Base-by-base conservation (phyloP, 495 filamentous ascomycete species). In the Alectoria sarmentosa region DNA sequence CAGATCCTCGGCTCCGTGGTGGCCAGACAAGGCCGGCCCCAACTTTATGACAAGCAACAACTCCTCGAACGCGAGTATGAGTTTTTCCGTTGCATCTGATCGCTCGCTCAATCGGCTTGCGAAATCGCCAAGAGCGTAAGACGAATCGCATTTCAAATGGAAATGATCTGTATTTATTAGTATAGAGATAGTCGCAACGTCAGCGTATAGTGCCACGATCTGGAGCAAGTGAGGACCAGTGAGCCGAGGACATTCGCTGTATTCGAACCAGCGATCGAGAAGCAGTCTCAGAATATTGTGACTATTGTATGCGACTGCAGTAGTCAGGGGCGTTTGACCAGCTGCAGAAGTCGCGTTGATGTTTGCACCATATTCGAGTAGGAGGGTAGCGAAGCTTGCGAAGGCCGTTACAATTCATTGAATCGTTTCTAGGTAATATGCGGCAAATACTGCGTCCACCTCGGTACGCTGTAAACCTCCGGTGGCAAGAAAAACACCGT, bases 201-300 rank as follows among this genome's bases (percentile, higher is more conserved):
- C 73, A n/a, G 70, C 73, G 48, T 69, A 76, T 14, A 66, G 58
- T 1, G 70, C 70, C 23, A 62, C 58, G 26, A 68, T 52, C 23
- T 67, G 19, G 23, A 74, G 69, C 14, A 74, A 64, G 63, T 76
- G 66, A 30, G 70, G 73, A 30, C 71, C 71, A 28, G 63, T 62
- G 15, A 75, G 72, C 11, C 73, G 62, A 15, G 73, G 72, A 52
- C 69, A 74, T 44, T 58, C 56, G 32, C 38, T 71, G 61, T 74
- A 76, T 48, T 74, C 68, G 26, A 66, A 64, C 71, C 73, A 76
- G 8, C 69, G 62, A 57, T 76, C 73, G 21, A 76, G 67, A 2
- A 65, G 63, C n/a, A 65, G 30, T 39, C 58, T 23, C 3, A 65
- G 28, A 73, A 75, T 66, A 30, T 66, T 56, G 60, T 75, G 72